Base-by-base conservation (phyloP, 192 early-diverging fungal genomes). In the Coemansia sp. region DNA sequence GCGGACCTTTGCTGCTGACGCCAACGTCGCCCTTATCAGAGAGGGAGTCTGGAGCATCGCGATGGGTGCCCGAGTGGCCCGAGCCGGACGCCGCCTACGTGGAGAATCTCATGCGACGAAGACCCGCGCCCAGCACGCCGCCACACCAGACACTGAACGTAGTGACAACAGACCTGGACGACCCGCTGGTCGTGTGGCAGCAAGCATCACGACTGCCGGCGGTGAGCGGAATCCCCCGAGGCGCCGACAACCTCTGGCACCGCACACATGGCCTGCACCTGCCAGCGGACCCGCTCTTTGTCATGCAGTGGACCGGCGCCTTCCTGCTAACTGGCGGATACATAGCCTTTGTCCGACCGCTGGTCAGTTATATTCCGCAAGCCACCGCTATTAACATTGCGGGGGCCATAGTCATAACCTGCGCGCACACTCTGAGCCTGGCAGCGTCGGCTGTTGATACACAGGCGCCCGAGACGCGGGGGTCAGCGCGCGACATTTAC, bases 51-150 rank as follows among this genome's bases (percentile, higher is more conserved):
- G 52, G 52, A 55, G 62, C 58, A n/a, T 65, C 71, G 2, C 20
- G 48, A 28, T 76, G 74, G 74, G 60, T 43, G 13, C 71, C 74
- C 18, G 74, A 76, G 48, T 73, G 74, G 74, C 79, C 74, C 0
- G 71, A 76, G 37, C 74, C 74, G 14, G 70, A 70, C 26, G 58
- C 52, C n/a, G 67, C 69, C 36, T 70, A 73, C 20, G 71, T 73
- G 0, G 68, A 57, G 42, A 36, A 52, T 0, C 59, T 73, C 53
- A 48, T 67, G 62, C 53, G 65, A 26, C 75, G 66, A 47, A 69
- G 75, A 9, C 43, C 62, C 60, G 18, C 59, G 28, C 21, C 33
- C 52, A 60, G 48, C 7, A 31, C 42, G 21, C n/a, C 65, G 14
- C 58, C 41, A 14, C 50, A 48, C 25, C 60, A 48, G 55, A 33